These are phyloP conservation scores for Botrytis galanthina DNA, from an alignment of 2,329 filamentous ascomycete genomes.

Conservation along the genomic window DNA sequence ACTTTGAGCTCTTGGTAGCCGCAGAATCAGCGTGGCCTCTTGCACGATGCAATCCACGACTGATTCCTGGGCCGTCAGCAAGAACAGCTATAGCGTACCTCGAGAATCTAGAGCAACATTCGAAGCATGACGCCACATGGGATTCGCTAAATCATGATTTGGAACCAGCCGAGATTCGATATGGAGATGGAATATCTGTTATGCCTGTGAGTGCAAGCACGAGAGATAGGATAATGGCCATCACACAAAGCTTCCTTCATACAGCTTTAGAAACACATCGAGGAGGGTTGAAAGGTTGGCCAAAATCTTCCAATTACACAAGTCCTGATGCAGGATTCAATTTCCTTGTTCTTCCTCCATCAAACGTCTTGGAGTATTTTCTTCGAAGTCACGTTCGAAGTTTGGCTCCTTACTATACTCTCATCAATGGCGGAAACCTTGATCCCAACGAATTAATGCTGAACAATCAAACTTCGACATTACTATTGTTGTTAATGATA, in stretches of 20 bases:
- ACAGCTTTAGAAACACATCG: conserved; percentile 69
- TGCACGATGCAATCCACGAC: conserved; percentile 49
- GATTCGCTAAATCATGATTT: conserved; percentile 43
- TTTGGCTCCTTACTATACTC: conserved; percentile 64
- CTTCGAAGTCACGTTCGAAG: conserved; percentile 64
- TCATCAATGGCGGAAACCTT: conserved; percentile 57
- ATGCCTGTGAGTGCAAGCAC: conserved; percentile 50
- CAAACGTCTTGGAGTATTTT: conserved; percentile 65
- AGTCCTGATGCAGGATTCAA: conserved; percentile 51
- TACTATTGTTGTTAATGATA: conserved; percentile 69
- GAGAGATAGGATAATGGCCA: conserved; percentile 68
- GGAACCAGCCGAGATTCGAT: conserved; percentile 26
- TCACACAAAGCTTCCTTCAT: conserved; percentile 67
- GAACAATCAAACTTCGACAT: conserved; percentile 62
- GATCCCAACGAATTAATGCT: conserved; percentile 67
- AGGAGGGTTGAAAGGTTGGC: conserved; percentile 40
- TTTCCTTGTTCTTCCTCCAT: conserved; percentile 64
- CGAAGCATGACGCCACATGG: conserved; percentile 50
- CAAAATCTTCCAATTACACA: conserved; percentile 35
- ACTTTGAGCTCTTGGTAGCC: conserved; percentile 48
- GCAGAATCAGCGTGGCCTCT: conserved; percentile 52
- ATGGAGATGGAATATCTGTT: conserved; percentile 39
- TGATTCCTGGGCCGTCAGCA: conserved; percentile 47
- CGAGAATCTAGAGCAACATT: conserved; percentile 50
- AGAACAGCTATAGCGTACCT: conserved; percentile 52